These are phyloP conservation scores for Fagus crenata DNA, from an alignment of 306 rosid species.

Conservation along the genomic window DNA sequence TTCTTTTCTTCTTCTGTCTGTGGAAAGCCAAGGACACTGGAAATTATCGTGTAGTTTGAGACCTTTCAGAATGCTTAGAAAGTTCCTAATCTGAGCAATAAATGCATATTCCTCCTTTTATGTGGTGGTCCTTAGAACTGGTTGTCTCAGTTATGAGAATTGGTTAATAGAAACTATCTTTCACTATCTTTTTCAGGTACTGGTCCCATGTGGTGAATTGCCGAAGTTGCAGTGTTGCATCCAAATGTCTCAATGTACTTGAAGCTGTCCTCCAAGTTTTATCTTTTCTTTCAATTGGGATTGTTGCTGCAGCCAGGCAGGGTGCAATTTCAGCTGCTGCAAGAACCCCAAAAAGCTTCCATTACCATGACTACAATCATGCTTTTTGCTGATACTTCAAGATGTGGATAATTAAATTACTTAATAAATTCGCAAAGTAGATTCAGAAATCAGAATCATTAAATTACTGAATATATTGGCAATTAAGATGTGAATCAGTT, in stretches of 20 bases:
- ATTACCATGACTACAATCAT: conserved; percentile 77
- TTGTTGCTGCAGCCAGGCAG: conserved; percentile 63
- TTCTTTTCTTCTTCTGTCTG: neutral
- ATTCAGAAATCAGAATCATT: too few relatives aligned
- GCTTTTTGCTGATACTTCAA: conserved; percentile 51
- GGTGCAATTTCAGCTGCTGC: conserved; percentile 30
- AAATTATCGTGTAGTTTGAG: neutral
- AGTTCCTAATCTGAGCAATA: neutral
- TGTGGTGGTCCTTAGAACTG: neutral
- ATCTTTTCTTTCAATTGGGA: conserved; percentile 60
- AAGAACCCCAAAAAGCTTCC: conserved; percentile 66
- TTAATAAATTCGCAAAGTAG: too few relatives aligned
- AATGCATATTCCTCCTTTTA: neutral
- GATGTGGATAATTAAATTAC: too few relatives aligned
- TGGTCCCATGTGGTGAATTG: conserved; percentile 82
- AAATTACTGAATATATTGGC: too few relatives aligned
- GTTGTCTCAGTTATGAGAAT: neutral
- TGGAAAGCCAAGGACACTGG: neutral
- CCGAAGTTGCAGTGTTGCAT: conserved; percentile 70
- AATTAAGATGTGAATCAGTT: too few relatives aligned
- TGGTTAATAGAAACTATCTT: neutral
- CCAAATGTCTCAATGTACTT: conserved; percentile 58
- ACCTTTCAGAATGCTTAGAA: neutral
- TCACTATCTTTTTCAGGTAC: conserved; percentile 49
- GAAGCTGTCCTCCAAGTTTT: conserved; percentile 60